Evolutionary conservation across 306 rosid species (phyloP).

Genomic region (peach (Prunus persica)): Prunus_persica_NCBIv2 NC_034012.1:8520501-8521000

Average conservation of each 20-base stretch:
- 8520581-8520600: not conserved
- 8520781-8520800: constrained; percentile 94
- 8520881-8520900: not conserved
- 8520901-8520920: constrained; percentile 19
- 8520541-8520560: not conserved
- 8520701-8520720: not conserved
- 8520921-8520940: constrained; percentile 88
- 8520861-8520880: not conserved
- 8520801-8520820: constrained; percentile 97
- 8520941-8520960: constrained; percentile 94
- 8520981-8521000: not conserved
- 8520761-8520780: constrained; percentile 97
- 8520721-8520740: not conserved
- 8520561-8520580: constrained; percentile 1
- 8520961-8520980: constrained; percentile 77
- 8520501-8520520: not conserved
- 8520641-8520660: not conserved
- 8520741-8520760: constrained; percentile 70
- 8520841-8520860: not conserved
- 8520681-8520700: not conserved
- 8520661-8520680: not conserved
- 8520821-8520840: constrained; percentile 1
- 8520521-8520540: not conserved
- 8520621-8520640: not conserved
- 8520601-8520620: not conserved